Evolutionary conservation across 306 rosid species (phyloP).

Genomic region (Fagus sylvatica): DNA sequence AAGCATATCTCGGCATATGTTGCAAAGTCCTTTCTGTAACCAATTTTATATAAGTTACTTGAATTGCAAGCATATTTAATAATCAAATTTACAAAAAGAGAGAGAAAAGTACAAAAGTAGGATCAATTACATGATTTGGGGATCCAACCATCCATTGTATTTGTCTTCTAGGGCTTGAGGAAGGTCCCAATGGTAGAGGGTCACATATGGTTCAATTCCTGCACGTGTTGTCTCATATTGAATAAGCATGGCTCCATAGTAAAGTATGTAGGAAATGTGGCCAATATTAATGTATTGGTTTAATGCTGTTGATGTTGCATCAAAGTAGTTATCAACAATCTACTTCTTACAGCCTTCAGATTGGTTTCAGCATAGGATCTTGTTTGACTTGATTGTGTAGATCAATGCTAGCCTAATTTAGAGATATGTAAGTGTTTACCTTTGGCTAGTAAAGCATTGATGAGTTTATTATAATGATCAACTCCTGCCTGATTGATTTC

Average conservation of each 20-base stretch:
- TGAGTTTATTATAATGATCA: constrained; percentile 81
- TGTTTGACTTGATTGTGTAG: no score
- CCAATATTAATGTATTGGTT: background rate
- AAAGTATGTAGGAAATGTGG: background rate
- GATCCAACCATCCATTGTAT: constrained; percentile 84
- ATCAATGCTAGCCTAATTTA: background rate
- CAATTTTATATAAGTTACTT: constrained; percentile 2
- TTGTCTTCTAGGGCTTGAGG: constrained; percentile 87
- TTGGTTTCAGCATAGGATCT: background rate
- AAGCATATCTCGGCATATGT: constrained; percentile 80
- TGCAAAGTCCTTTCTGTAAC: constrained; percentile 70
- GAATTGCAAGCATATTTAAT: constrained; percentile 2
- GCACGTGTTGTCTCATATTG: background rate
- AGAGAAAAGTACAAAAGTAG: background rate
- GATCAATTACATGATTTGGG: constrained; percentile 61
- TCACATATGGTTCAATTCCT: constrained; percentile 91
- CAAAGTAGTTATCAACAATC: background rate
- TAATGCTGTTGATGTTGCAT: background rate
- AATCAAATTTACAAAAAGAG: background rate
- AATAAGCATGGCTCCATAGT: background rate
- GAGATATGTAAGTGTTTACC: constrained; percentile 38
- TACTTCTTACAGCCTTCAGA: background rate
- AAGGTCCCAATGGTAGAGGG: constrained; percentile 94
- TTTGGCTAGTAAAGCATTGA: constrained; percentile 72
- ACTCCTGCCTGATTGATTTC: constrained; percentile 75